Percentiles rank a stretch among this genome's conserved stretches.
These are phyloP conservation scores for Cryphonectria nitschkei DNA, from an alignment of 2,329 filamentous ascomycete species.

Conservation along the genomic window DNA sequence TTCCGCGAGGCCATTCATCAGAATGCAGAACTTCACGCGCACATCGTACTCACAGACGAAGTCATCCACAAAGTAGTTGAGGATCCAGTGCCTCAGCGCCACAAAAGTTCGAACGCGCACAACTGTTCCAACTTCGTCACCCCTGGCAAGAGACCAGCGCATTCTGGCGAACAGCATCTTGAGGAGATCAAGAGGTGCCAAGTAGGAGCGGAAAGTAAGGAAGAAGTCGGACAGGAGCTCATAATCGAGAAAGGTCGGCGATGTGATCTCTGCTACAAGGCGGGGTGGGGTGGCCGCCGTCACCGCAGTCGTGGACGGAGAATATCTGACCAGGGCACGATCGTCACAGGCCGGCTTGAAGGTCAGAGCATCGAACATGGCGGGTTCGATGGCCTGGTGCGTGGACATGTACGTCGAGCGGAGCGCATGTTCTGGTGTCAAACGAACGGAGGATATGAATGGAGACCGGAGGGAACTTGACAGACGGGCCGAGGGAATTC, in stretches of 20 bases:
- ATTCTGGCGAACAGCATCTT: slow-evolving; percentile 84
- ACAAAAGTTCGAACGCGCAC: slow-evolving; percentile 97
- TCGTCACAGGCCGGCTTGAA: slow-evolving; percentile 81
- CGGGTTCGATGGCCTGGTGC: slow-evolving; percentile 63
- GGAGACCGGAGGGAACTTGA: slow-evolving; percentile 35
- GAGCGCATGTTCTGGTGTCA: slow-evolving; percentile 43
- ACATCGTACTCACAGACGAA: slow-evolving; percentile 79
- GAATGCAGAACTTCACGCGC: slow-evolving; percentile 76
- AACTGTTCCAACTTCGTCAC: slow-evolving; percentile 85
- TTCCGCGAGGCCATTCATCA: slow-evolving; percentile 71
- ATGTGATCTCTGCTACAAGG: slow-evolving; percentile 94
- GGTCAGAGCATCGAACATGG: slow-evolving; percentile 81
- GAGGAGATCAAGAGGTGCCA: slow-evolving; percentile 76
- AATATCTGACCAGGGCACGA: slow-evolving; percentile 80
- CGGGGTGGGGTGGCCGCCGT: slow-evolving; percentile 88
- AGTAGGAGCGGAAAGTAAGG: slow-evolving; percentile 87
- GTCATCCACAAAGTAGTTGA: slow-evolving; percentile 97
- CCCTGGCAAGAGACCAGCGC: slow-evolving; percentile 80
- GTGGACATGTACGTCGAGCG: slow-evolving; percentile 54
- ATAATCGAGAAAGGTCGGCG: slow-evolving; percentile 93
- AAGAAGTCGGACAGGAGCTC: slow-evolving; percentile 98
- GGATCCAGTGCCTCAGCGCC: slow-evolving; percentile 91
- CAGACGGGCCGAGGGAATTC: slow-evolving; percentile 42
- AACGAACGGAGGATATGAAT: slow-evolving; percentile 43
- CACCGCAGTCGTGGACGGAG: slow-evolving; percentile 71